These are phyloP conservation scores for Peziza echinospora DNA, from an alignment of 495 filamentous ascomycete genomes.

Conservation along the genomic window DNA sequence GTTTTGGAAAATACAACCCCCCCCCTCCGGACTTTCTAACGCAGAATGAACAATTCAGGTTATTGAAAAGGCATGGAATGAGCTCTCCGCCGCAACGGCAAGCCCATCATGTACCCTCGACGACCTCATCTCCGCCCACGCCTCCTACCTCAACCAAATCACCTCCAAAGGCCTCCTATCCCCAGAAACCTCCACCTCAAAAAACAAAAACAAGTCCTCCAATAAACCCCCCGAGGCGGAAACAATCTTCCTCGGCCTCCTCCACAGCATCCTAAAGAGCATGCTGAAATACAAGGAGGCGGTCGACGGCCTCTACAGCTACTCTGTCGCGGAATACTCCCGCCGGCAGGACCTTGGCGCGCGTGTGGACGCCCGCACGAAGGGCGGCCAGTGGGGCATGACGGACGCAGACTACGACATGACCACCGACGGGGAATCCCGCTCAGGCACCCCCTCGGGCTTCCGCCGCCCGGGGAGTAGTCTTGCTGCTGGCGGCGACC, in stretches of 20 bases:
- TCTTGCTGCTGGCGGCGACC: constrained; percentile 4
- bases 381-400: constrained; percentile 40
- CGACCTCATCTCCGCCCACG: constrained; percentile 82
- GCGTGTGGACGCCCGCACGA: constrained; percentile 41
- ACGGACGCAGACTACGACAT: constrained; percentile 32
- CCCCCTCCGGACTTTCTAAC: not conserved
- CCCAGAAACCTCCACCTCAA: constrained; percentile 36
- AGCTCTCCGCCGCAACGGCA: constrained; percentile 54
- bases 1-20: not conserved
- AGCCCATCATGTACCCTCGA: constrained; percentile 78
- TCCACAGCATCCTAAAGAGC: constrained; percentile 75
- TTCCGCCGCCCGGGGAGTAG: constrained; percentile 3
- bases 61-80: constrained; percentile 83
- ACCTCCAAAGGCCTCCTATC: constrained; percentile 80
- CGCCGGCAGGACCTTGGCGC: constrained; percentile 66
- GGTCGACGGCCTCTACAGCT: constrained; percentile 85
- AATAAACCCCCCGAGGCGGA: constrained; percentile 18
- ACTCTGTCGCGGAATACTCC: constrained; percentile 83
- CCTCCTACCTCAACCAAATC: constrained; percentile 72
- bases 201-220: constrained; percentile 22
- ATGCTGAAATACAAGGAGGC: constrained; percentile 89
- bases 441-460: constrained; percentile 9
- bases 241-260: constrained; percentile 60
- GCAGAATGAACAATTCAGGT: constrained; percentile 26
- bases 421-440: constrained; percentile 9